phyloP scores from a whole-genome alignment of 2,329 filamentous ascomycete genomes.

The Elsinoe batatas region DNA sequence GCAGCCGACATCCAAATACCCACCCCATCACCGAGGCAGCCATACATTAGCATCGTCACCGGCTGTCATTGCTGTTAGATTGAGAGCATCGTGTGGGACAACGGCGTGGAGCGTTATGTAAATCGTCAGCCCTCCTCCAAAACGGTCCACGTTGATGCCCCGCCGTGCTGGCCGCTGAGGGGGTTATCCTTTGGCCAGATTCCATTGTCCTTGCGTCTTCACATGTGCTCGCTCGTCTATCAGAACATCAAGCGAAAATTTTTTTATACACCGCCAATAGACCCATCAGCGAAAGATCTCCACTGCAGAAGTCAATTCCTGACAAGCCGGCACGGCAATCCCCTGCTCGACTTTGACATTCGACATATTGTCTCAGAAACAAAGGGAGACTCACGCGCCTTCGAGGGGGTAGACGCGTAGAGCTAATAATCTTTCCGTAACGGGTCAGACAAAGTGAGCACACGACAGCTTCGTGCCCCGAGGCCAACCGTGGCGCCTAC shows the following conservation, averaged over 20 bases:
- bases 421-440: constrained; percentile 10
- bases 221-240: constrained; percentile 4
- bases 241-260: neutral
- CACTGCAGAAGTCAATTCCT: no score
- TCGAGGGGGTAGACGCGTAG: neutral
- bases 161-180: neutral
- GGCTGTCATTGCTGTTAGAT: neutral
- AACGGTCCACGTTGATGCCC: neutral
- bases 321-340: neutral
- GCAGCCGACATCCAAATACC: constrained; percentile 5
- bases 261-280: neutral
- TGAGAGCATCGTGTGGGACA: neutral
- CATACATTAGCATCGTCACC: neutral
- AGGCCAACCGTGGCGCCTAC: neutral
- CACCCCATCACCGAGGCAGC: constrained; percentile 11
- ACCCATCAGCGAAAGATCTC: neutral
- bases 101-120: neutral
- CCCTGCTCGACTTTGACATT: neutral
- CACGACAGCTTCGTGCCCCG: neutral
- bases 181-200: neutral
- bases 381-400: neutral
- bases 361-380: constrained; percentile 4
- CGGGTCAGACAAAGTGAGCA: neutral
- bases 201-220: neutral
- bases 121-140: constrained; percentile 3